Evolutionary conservation across 2,329 filamentous ascomycete species (phyloP), one percentile per base, ranked within the genome.

Genomic region (Colletotrichum destructivum): DNA sequence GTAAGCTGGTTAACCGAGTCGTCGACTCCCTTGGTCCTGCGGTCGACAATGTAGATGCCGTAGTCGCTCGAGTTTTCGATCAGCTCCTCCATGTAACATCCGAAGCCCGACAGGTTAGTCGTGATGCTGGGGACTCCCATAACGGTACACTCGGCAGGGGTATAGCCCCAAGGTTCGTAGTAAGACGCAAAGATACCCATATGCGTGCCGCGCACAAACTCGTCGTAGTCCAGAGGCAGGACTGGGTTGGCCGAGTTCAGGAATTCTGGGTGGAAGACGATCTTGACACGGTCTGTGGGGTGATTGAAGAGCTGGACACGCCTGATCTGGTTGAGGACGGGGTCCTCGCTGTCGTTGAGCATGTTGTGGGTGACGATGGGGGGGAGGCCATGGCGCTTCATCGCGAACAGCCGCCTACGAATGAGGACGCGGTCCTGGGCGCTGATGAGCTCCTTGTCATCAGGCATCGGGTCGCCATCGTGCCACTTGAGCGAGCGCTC

Each of bases 151-250:
- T 98, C 96, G 63, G 96, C 96, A 0, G 96, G 96, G 2, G 96
- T 99, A 84, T 99, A 99, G 56, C 96, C 96, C 96, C 96, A 99
- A 11, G 96, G 96, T 85, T 99, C 96, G 82, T 99, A 99, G 89
- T 98, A 98, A 3, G 96, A 98, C 31, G 96, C 89, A 84, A 99
- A 99, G 69, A 99, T 91, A 78, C 96, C 96, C 79, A 99, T 85
- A 83, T 99, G 96, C 51, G 96, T 98, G 75, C 96, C 96, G 66
- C 96, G 94, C 55, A 99, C 96, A 80, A 99, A 99, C 82, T 99
- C 96, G 79, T 99, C 96, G 78, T 99, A 98, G 84, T 98, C 96
- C 79, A 99, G 88, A 21, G 96, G 95, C 44, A 99, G 88, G 2
- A 99, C 95, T 0, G 96, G 96, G 84, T 98, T 98, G 66, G 94